Evolutionary conservation across 768 basidiomycete genomes (phyloP).

Genomic region (Leccinellum albellum): DNA sequence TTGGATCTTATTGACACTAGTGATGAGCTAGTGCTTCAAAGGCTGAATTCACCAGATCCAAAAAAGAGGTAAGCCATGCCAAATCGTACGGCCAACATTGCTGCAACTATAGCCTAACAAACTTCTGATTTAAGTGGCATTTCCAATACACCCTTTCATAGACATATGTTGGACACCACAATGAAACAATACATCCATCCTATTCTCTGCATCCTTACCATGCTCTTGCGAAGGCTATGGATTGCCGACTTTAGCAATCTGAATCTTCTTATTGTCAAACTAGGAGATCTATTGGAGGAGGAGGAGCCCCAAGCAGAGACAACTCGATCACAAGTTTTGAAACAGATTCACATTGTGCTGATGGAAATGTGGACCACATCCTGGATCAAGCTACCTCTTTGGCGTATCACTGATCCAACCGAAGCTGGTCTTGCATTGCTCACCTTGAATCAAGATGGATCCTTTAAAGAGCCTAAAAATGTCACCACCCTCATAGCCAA

Average conservation of each 20-base stretch:
- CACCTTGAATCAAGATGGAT: neutral
- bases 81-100: too few species aligned
- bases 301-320: neutral
- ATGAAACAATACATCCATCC: constrained; percentile 12
- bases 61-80: too few species aligned
- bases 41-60: too few species aligned
- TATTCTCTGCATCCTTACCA: neutral
- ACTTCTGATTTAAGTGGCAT: constrained; percentile 1
- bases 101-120: too few species aligned
- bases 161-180: constrained; percentile 6
- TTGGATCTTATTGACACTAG: neutral
- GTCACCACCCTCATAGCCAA: constrained; percentile 8
- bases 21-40: neutral
- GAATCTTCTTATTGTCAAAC: neutral
- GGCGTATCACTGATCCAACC: neutral
- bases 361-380: neutral
- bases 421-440: neutral
- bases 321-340: neutral
- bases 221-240: neutral
- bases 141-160: constrained; percentile 22
- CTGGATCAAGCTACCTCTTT: neutral
- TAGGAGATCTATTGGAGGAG: neutral
- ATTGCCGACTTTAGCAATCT: neutral
- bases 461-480: constrained; percentile 14
- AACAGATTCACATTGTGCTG: constrained; percentile 7